These are phyloP conservation scores for Dispira simplex DNA, from an alignment of 192 early-diverging fungal genomes.

Conservation along the genomic window DNA sequence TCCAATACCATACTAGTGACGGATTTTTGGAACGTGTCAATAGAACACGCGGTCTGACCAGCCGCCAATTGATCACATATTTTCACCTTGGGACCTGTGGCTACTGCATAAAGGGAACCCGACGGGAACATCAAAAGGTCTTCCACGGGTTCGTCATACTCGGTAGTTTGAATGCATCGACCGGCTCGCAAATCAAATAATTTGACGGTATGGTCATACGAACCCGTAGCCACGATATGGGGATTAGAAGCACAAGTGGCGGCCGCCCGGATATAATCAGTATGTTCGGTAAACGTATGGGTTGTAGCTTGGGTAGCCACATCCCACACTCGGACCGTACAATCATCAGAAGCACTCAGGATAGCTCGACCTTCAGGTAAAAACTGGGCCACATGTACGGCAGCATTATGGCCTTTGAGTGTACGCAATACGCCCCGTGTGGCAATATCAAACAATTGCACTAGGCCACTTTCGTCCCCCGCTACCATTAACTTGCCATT, in stretches of 20 bases:
- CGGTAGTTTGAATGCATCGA: slow-evolving; percentile 54
- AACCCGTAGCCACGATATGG: slow-evolving; percentile 68
- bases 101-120: slow-evolving; percentile 50
- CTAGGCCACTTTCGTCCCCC: slow-evolving; percentile 75
- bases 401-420: slow-evolving; percentile 42
- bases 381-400: slow-evolving; percentile 73
- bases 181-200: slow-evolving; percentile 82
- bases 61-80: slow-evolving; percentile 81
- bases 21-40: slow-evolving; percentile 93
- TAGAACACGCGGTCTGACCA: slow-evolving; percentile 50
- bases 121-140: slow-evolving; percentile 68
- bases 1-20: slow-evolving; percentile 84
- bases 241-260: slow-evolving; percentile 59
- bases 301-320: slow-evolving; percentile 63
- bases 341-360: slow-evolving; percentile 81
- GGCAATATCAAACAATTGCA: slow-evolving; percentile 63
- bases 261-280: slow-evolving; percentile 81
- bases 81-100: slow-evolving; percentile 59
- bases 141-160: slow-evolving; percentile 83
- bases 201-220: slow-evolving; percentile 90
- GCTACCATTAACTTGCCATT: slow-evolving; percentile 90
- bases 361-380: slow-evolving; percentile 64
- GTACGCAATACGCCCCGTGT: slow-evolving; percentile 54
- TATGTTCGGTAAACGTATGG: slow-evolving; percentile 59
- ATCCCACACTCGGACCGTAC: slow-evolving; percentile 88